Evolutionary conservation across 2,329 filamentous ascomycete species (phyloP).

Genomic region (Fusarium piperis): DNA sequence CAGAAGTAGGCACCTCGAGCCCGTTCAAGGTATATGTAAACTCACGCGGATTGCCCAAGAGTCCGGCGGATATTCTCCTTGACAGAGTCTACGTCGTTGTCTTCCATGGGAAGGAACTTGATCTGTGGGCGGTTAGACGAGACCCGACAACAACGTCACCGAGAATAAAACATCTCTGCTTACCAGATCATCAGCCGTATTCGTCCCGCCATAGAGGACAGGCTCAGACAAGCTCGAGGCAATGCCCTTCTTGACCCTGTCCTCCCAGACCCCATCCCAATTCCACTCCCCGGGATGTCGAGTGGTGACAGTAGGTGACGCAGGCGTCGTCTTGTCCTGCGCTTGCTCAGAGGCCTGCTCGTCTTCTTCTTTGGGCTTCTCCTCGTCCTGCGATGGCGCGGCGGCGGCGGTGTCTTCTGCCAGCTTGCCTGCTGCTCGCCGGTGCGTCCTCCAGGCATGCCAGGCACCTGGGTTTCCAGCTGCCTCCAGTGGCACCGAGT

Average conservation of each 20-base stretch:
- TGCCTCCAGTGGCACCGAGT: conserved; percentile 80
- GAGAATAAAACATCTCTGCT: conserved; percentile 43
- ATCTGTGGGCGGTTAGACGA: conserved; percentile 57
- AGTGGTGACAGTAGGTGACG: conserved; percentile 4
- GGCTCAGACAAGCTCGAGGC: conserved; percentile 80
- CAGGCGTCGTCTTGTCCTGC: conserved; percentile 21
- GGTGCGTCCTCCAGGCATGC: conserved; percentile 88
- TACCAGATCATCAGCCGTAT: conserved; percentile 77
- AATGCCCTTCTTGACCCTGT: conserved; percentile 83
- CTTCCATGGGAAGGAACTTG: conserved; percentile 72
- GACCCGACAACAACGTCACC: no score
- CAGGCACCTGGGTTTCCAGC: conserved; percentile 92
- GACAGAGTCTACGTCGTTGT: conserved; percentile 65
- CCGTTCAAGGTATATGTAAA: background rate
- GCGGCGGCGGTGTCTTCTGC: conserved; percentile 13
- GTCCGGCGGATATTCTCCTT: conserved; percentile 68
- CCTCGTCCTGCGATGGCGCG: background rate
- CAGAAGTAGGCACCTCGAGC: background rate
- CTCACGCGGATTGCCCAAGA: conserved; percentile 47
- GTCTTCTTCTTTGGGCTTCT: background rate
- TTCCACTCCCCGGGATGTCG: conserved; percentile 84
- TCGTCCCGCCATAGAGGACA: conserved; percentile 76
- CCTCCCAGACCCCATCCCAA: conserved; percentile 97
- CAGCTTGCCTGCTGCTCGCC: conserved; percentile 50
- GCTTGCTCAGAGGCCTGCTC: conserved; percentile 13